Evolutionary conservation across 108 stramenopile genomes (phyloP).

Genomic region (Fragilariopsis cylindrus): DNA sequence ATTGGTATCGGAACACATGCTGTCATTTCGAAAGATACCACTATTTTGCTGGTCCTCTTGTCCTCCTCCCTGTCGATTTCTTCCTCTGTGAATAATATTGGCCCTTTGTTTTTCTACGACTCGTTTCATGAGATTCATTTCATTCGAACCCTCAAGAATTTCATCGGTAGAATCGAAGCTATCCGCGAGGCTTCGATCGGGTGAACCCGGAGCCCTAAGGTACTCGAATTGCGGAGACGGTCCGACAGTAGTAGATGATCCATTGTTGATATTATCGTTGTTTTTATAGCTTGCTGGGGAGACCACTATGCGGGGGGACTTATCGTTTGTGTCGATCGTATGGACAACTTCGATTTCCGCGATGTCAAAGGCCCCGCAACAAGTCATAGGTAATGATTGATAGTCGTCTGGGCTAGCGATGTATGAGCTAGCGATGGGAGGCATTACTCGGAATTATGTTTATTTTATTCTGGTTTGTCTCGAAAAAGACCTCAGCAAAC

Average conservation of each 20-base stretch:
- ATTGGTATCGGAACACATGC: conserved; percentile 21
- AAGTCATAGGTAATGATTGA: neutral
- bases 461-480: too few relatives aligned
- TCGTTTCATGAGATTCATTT: conserved; percentile 29
- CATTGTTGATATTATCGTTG: neutral
- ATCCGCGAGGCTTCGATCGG: conserved; percentile 20
- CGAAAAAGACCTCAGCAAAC: too few relatives aligned
- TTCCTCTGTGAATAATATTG: too few relatives aligned
- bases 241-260: neutral
- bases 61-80: conserved; percentile 3
- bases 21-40: conserved; percentile 11
- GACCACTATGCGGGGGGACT: conserved; percentile 7
- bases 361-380: conserved; percentile 16
- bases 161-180: conserved; percentile 42
- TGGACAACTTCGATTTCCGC: conserved; percentile 22
- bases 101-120: conserved; percentile 17
- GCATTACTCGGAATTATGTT: neutral
- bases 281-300: neutral
- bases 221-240: neutral
- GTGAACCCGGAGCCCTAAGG: neutral
- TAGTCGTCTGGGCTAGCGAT: neutral
- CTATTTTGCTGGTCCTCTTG: neutral
- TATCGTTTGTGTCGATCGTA: neutral
- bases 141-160: conserved; percentile 40
- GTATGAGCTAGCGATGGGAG: neutral